Conservation (phyloP, 2,329 filamentous ascomycete species). For the Alternaria gansuensis region DNA sequence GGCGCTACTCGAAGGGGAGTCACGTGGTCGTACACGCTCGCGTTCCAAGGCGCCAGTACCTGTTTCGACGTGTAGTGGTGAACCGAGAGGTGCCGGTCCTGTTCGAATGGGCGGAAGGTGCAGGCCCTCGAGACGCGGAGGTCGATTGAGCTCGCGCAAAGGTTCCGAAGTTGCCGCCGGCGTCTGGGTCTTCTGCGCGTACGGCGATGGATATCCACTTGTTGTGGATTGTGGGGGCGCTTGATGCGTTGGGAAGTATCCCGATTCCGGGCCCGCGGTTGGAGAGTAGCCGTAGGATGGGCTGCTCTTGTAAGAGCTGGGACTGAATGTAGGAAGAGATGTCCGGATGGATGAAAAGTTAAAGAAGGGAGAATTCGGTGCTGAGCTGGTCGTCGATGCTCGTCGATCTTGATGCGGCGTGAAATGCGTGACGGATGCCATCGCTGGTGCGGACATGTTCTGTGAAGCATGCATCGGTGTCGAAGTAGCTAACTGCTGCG, state of each 20-base stretch:
- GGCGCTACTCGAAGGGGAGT: slow-evolving; percentile 38
- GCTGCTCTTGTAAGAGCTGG: slow-evolving; percentile 47
- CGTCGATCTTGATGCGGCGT: slow-evolving; percentile 41
- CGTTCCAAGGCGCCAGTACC: slow-evolving; percentile 28
- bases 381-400: slow-evolving; percentile 46
- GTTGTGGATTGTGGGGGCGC: slow-evolving; percentile 37
- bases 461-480: slow-evolving; percentile 42
- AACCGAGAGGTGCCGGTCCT: slow-evolving; percentile 42
- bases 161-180: slow-evolving; percentile 42
- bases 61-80: slow-evolving; percentile 43
- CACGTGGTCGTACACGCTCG: slow-evolving; percentile 40
- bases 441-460: slow-evolving; percentile 41
- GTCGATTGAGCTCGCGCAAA: slow-evolving; percentile 36
- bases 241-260: slow-evolving; percentile 47
- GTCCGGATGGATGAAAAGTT: slow-evolving; percentile 48
- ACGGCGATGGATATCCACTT: slow-evolving; percentile 41
- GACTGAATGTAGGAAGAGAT: slow-evolving; percentile 47
- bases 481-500: slow-evolving; percentile 47
- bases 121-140: slow-evolving; percentile 43
- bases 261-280: slow-evolving; percentile 43
- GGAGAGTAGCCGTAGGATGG: slow-evolving; percentile 50
- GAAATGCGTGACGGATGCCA: slow-evolving; percentile 38
- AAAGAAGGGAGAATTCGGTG: slow-evolving; percentile 49
- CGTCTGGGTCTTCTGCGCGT: slow-evolving; percentile 38
- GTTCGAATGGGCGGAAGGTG: slow-evolving; percentile 52